Evolutionary conservation across 768 basidiomycete species (phyloP), one percentile per base, ranked within the genome.

Genomic region (Boletus vermiculosoides): DNA sequence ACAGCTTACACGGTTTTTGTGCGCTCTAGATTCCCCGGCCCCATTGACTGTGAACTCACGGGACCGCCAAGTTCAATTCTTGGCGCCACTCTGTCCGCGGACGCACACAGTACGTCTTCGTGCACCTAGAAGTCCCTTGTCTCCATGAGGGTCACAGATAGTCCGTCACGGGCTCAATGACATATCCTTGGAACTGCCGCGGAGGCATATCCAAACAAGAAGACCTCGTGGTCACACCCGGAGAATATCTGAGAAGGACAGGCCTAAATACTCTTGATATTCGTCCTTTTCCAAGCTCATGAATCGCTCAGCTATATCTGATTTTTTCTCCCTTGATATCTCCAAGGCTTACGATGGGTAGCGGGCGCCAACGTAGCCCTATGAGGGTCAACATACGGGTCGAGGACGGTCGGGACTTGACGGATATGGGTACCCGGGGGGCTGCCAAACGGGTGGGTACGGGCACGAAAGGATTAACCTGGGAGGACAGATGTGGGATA

Each of bases 1-100:
- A 39, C 10, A 16, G 18, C 46, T 53, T 25, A 37, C 22, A 31
- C 45, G 33, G 45, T 16, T 5, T 2, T 37, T 45, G 5, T 45
- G 36, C n/a, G 36, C 46, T 49, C 30, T 40, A 4, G 25, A 34
- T 46, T 39, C 31, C 22, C 42, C 28, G 34, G n/a, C 3, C 41
- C 22, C 25, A 42, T 13, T n/a, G 45, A 46, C 18, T n/a, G 23
- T 30, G 9, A 22, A 40, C 20, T 20, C 54, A 45, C 41, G 48
- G n/a, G 16, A 44, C 36, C 31, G 45, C 47, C 40, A 30, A 52
- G 34, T 36, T 15, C 34, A 44, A 50, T 39, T 34, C 28, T 45
- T 28, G 25, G 25, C n/a, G 25, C 8, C 41, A 20, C 28, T 33
- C 31, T 34, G 20, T 59, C 65, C 65, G 66, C 63, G 66, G 66